These are phyloP conservation scores for Myotisia sp. DNA, from an alignment of 2,329 filamentous ascomycete species.

Conservation along the genomic window DNA sequence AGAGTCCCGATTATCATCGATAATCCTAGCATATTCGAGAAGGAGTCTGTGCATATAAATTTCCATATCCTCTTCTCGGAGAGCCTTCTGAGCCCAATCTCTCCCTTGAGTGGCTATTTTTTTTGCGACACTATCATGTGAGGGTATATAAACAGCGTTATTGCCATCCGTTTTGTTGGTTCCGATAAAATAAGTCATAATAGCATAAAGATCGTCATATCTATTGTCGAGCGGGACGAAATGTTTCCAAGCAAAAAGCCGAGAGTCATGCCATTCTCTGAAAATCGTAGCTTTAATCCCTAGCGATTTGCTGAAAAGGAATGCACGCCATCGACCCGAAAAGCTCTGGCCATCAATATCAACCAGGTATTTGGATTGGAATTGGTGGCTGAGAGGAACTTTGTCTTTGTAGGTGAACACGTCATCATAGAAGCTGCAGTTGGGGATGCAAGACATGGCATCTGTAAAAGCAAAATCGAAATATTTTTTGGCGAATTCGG, in stretches of 20 bases:
- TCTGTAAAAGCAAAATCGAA: conserved; percentile 31
- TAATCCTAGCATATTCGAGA: conserved; percentile 47
- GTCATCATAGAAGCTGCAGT: conserved; percentile 35
- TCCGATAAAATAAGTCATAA: conserved; percentile 61
- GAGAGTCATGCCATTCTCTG: conserved; percentile 65
- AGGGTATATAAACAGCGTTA: conserved; percentile 1
- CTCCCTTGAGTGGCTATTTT: conserved; percentile 52
- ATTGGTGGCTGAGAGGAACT: conserved; percentile 27
- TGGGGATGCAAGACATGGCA: conserved; percentile 23
- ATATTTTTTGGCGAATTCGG: conserved; percentile 28
- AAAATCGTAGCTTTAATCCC: conserved; percentile 68
- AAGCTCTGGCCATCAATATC: conserved; percentile 67
- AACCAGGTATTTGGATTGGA: conserved; percentile 50
- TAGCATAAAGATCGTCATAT: conserved; percentile 56
- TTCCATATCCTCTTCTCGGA: conserved; percentile 59
- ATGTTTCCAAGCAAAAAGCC: conserved; percentile 63
- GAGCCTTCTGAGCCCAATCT: conserved; percentile 53
- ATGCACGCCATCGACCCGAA: conserved; percentile 53
- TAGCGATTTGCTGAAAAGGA: conserved; percentile 53
- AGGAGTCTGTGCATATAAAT: conserved; percentile 53
- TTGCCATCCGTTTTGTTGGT: conserved; percentile 22
- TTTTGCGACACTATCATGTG: conserved; percentile 42
- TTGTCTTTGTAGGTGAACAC: conserved; percentile 23
- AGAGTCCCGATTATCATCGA: conserved; percentile 15
- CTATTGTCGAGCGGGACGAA: conserved; percentile 68